Evolutionary conservation across 78 protist species (phyloP), one percentile per base, ranked within the genome.

Genomic region (Emiliania huxleyi): DNA sequence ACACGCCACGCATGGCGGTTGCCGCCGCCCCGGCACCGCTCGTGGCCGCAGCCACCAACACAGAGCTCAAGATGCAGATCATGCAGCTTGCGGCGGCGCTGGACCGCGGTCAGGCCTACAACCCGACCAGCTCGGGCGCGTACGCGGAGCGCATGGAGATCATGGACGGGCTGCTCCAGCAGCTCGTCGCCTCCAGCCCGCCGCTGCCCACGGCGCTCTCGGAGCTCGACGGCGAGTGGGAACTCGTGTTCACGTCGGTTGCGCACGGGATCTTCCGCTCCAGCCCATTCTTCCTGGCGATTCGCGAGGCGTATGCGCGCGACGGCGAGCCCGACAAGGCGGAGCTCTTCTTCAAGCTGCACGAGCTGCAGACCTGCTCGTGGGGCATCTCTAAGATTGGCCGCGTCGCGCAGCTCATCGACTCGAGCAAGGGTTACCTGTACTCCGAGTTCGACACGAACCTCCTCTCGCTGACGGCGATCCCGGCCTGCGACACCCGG

Each of bases 271-370:
- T 90, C 37, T 89, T 89, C 15, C 73, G 93, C 46, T 90, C 93
- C 45, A 46, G 73, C 38, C 93, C 93, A 12, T 90, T 90, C 93
- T 90, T 90, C 56, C 85, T 90, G 18, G 93, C 93, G 25, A 71
- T 90, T 0, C 62, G 71, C 37, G 87, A 69, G 35, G 93, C 93
- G n/a, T 90, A 69, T 37, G 85, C 56, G 33, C 21, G 43, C 19
- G 83, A 4, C 11, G 89, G 89, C 37, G 89, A 52, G 23, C 55
- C 38, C 2, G 89, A 81, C 56, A 81, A 81, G 56, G 79, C 93
- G 12, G 87, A 90, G 1, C 81, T 90, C 44, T 90, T 90, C 93
- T 90, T 90, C 55, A 35, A 43, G 83, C 79, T 90, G 46, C 93
- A 90, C 37, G 93, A 90, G 81, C 85, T 90, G 37, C 93, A 90